phyloP scores from a whole-genome alignment of 768 basidiomycete species.

The Asterophora lycoperdoides region DNA sequence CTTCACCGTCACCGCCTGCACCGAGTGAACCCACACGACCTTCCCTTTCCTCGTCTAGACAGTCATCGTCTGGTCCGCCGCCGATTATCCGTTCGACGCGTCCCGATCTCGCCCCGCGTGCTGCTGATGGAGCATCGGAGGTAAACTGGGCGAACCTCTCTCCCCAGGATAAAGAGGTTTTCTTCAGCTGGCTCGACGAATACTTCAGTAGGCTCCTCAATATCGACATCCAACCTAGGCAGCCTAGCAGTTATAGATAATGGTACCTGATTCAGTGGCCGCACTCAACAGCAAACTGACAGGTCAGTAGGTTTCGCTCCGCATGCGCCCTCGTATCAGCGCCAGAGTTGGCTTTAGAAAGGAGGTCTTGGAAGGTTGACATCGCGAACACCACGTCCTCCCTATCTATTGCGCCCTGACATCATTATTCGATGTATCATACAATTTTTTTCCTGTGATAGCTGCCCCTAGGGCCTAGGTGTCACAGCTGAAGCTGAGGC shows the following conservation, averaged over 20 bases:
- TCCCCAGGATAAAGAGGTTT: constrained; percentile 60
- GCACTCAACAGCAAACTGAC: too few species aligned
- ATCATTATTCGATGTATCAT: too few species aligned
- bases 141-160: constrained; percentile 73
- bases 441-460: too few species aligned
- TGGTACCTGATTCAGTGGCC: not conserved
- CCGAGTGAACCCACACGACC: constrained; percentile 5
- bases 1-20: constrained; percentile 13
- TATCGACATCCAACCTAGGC: constrained; percentile 21
- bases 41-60: constrained; percentile 15
- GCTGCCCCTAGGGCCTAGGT: too few species aligned
- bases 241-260: constrained; percentile 1
- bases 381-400: too few species aligned
- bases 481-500: too few species aligned
- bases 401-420: too few species aligned
- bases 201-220: constrained; percentile 55
- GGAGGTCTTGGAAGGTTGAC: too few species aligned
- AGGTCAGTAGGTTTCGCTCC: too few species aligned
- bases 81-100: constrained; percentile 29
- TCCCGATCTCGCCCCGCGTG: constrained; percentile 19
- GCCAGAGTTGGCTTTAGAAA: too few species aligned
- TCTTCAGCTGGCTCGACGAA: constrained; percentile 80
- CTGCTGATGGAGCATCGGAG: constrained; percentile 6
- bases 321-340: not conserved
- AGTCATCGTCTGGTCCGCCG: constrained; percentile 31